Evolutionary conservation across 2,329 filamentous ascomycete genomes (phyloP).

Genomic region (Zasmidium angulare): DNA sequence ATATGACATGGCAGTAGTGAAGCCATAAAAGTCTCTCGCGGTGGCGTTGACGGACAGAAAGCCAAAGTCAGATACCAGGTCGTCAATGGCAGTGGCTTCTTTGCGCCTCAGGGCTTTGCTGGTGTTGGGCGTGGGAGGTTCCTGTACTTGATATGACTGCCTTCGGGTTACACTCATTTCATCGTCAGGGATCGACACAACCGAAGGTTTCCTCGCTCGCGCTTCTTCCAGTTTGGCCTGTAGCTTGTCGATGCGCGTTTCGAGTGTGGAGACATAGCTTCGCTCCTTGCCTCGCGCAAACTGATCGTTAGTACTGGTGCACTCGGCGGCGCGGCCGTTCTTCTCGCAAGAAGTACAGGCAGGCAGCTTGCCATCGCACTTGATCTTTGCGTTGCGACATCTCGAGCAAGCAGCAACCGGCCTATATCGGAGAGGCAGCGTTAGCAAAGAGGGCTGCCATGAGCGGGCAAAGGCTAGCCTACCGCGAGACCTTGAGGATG

Average conservation of each 20-base stretch:
- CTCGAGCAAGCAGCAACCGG: conserved; percentile 63
- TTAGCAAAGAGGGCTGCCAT: conserved; percentile 6
- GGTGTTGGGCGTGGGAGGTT: conserved; percentile 34
- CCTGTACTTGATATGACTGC: conserved; percentile 29
- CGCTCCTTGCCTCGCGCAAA: conserved; percentile 94
- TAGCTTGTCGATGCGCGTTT: conserved; percentile 83
- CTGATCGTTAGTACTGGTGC: conserved; percentile 91
- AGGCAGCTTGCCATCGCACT: conserved; percentile 95
- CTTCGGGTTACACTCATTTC: conserved; percentile 55
- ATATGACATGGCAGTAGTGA: conserved; percentile 87
- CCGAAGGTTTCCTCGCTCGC: conserved; percentile 70
- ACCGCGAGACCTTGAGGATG: conserved; percentile 70
- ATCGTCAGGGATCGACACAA: conserved; percentile 64
- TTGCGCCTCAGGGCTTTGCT: conserved; percentile 49
- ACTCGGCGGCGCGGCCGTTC: conserved; percentile 80
- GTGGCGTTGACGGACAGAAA: conserved; percentile 95
- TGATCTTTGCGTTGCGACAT: conserved; percentile 90
- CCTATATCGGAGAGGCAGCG: conserved; percentile 6
- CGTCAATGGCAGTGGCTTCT: conserved; percentile 85
- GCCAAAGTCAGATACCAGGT: conserved; percentile 90
- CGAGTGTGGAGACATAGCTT: conserved; percentile 95
- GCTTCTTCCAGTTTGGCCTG: conserved; percentile 69
- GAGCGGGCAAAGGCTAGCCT: conserved; percentile 51
- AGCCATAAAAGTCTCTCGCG: conserved; percentile 87
- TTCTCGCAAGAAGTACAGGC: conserved; percentile 95